Base-by-base conservation (phyloP, 495 filamentous ascomycete species). In the Penicillium cosmopolitanum region DNA sequence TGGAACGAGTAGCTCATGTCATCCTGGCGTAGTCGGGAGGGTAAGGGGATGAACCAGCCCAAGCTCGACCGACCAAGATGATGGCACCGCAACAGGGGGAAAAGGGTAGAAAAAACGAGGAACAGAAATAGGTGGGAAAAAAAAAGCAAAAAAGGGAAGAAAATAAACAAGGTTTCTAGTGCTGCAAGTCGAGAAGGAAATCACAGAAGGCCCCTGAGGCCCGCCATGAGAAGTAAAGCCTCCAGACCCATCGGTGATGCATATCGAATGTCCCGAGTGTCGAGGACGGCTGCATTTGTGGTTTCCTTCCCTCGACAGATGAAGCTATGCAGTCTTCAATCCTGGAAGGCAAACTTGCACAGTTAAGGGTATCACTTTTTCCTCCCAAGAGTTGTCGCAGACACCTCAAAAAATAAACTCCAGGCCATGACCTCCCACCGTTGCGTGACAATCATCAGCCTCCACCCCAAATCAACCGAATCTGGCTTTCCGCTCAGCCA, bases 311-410 rank as follows among this genome's bases (percentile, higher is more conserved):
- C 66, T 71, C 64, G 67, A 70, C 68, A 70, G 61, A 68, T 68
- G 68, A 73, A 73, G 67, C 72, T 71, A 71, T 71, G 69, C 70
- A 76, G 70, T 73, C 69, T 74, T 69, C 64, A 67, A 73, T 67
- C 68, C 69, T 68, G 63, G 67, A 70, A 73, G 73, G 73, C 72
- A 75, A 72, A 78, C 72, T 72, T 73, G 70, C 75, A 73, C 73
- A 74, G 70, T 73, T 48, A 78, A 78, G 77, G 76, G 76, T 80
- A 80, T 80, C 76, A 79, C 70, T 78, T 79, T 79, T 77, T 73
- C 73, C 74, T 77, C 70, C 74, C 73, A 72, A 72, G 73, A 77
- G 75, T 65, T 77, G 77, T 75, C 73, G 70, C 74, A 77, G 75
- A 74, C 75, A 77, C 64, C 74, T 74, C 71, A 64, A 70, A 71